Base-by-base conservation (phyloP, 1,139 yeast genomes). In the Hyphopichia wangnamkhiaoensis region DNA sequence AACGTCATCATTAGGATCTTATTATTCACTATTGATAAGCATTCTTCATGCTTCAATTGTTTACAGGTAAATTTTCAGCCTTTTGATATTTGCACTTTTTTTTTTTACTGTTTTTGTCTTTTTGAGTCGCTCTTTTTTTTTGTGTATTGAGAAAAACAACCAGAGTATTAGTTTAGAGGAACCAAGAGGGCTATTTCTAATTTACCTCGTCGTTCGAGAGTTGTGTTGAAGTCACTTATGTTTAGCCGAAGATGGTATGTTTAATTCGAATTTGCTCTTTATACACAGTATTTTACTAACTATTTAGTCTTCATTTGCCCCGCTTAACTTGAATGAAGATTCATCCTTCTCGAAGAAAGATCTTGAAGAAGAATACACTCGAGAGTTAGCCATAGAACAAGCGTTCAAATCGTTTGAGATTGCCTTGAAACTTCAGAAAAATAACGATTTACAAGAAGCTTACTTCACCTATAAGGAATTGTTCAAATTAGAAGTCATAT, bases 321-420 rank as follows among this genome's bases (percentile, higher is more conserved):
- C 98, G 3, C 71, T 91, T 34, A 93, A 93, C 55, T 63, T 84
- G 37, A 76, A 79, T 34, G 91, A 84, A 43, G 95, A 88, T 53
- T 86, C 84, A 34, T 63, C 76, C 9, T 44, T 54, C 4, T 61
- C 72, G 31, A 68, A 70, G 44, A 68, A 69, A 45, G 78, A 74
- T 38, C 66, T 77, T 34, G 95, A 87, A 46, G 96, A 90, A 49
- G 93, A 89, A 48, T 95, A 90, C 53, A 85, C 97, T 1, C 67
- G 96, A 40, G 98, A 93, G 53, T 84, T 78, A 28, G 80, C 89
- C 68, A 82, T 93, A 14, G 98, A 94, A 60, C 87, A 85, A 54
- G 95, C 96, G 3, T 84, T 85, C 58, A 80, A 80, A 49, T 63
- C 82, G 13, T 89, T 85, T 57, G 90, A 89, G 50, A 62, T 65